Evolutionary conservation across 192 early-diverging fungal species (phyloP), one percentile per base, ranked within the genome.

Genomic region (Linnemannia schmuckeri): DNA sequence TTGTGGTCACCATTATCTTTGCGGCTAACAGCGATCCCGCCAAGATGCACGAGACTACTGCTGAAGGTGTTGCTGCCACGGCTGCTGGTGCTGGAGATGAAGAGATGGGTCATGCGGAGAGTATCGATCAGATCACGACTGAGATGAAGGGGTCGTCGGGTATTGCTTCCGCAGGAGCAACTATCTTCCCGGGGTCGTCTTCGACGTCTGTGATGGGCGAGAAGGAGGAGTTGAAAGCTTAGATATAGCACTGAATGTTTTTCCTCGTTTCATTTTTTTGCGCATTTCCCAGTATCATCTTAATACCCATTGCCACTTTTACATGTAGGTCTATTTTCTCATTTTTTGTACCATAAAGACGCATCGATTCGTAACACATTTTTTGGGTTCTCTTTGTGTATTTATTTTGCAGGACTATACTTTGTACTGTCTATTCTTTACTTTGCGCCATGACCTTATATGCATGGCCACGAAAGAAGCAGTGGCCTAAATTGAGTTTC

Each of bases 1-100:
- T 80, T 15, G 22, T 80, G 22, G 72, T 74, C 27, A 80, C 79
- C 15, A 10, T 80, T 30, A 72, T 82, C 42, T 42, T 82, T 66
- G 70, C 70, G 3, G 5, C 81, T 55, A 82, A 82, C 70, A 47
- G 55, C 37, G 81, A 82, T 22, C 68, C 70, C 35, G 47, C 38
- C 44, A 79, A 86, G 71, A 76, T 86, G 54, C 22, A 37, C 2
- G 47, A 76, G 49, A 46, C 22, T 4, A 47, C 61, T 20, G 30
- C 63, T 0, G 68, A 70, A 2, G 66, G 70, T 20, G 74, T 76
- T 10, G 80, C 68, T 35, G 79, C 54, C 10, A 63, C 61, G 18
- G 72, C 70, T 52, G 78, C 73, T 18, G 61, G 61, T 40, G 63
- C 61, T 40, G 79, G 46, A 0, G 79, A 74, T 35, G 72, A 81